These are phyloP conservation scores for Podila minutissima DNA, from an alignment of 192 early-diverging fungal genomes.

Conservation along the genomic window DNA sequence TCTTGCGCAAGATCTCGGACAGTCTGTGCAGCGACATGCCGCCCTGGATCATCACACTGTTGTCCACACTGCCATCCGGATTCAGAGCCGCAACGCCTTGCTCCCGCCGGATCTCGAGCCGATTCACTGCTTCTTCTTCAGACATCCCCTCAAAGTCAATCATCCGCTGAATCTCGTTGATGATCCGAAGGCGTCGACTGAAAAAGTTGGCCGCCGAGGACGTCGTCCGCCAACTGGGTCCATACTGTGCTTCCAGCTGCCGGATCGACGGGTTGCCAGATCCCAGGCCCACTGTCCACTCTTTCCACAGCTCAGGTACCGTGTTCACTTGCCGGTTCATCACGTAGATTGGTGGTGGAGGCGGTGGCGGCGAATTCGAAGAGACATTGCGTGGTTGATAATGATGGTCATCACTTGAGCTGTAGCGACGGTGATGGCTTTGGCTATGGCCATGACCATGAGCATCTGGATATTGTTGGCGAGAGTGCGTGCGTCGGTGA, in stretches of 20 bases:
- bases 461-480: background rate
- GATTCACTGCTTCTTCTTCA: conserved; percentile 32
- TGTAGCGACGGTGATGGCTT: conserved; percentile 1
- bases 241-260: conserved; percentile 29
- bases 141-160: conserved; percentile 27
- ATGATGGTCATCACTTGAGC: background rate
- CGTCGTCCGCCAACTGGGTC: conserved; percentile 36
- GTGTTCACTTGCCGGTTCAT: conserved; percentile 46
- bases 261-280: conserved; percentile 37
- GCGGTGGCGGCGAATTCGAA: background rate
- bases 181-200: conserved; percentile 33
- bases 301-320: conserved; percentile 39
- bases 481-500: background rate
- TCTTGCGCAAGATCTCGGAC: background rate
- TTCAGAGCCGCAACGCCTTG: conserved; percentile 21
- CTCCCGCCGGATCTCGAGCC: conserved; percentile 22
- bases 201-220: conserved; percentile 44
- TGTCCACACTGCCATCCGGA: conserved; percentile 9
- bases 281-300: conserved; percentile 44
- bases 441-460: background rate
- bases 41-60: background rate
- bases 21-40: background rate
- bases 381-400: conserved; percentile 5
- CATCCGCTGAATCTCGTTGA: conserved; percentile 37
- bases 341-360: conserved; percentile 18